phyloP scores from a whole-genome alignment of 2,329 filamentous ascomycete species.

The Paracorniculantispora psalliotae region DNA sequence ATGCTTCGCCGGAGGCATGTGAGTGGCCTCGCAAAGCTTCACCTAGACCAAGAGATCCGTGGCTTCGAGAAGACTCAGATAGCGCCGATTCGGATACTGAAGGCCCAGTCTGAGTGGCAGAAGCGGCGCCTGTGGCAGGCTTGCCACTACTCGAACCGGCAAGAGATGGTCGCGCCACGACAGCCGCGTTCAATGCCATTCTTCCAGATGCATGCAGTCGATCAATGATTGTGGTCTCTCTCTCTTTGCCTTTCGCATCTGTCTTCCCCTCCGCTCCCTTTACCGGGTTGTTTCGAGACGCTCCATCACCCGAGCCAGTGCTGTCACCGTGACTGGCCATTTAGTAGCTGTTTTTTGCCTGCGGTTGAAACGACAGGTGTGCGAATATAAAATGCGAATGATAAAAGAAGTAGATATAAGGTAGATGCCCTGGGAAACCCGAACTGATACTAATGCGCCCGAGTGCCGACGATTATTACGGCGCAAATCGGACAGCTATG shows the following conservation, averaged over 20 bases:
- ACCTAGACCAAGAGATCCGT: background rate
- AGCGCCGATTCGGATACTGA: background rate
- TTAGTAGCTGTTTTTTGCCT: background rate
- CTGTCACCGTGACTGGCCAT: background rate
- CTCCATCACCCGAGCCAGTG: background rate
- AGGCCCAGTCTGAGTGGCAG: background rate
- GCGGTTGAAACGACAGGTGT: background rate
- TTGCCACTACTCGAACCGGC: constrained; percentile 15
- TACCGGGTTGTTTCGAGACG: background rate
- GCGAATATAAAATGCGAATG: no score
- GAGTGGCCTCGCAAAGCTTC: background rate
- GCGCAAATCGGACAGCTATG: no score
- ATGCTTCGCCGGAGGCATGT: background rate
- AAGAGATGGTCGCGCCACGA: constrained; percentile 16
- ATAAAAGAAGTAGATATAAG: no score
- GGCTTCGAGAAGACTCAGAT: background rate
- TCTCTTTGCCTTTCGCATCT: constrained; percentile 14
- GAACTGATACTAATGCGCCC: no score
- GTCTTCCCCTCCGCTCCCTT: background rate
- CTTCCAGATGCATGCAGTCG: constrained; percentile 25
- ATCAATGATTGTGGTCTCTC: constrained; percentile 17
- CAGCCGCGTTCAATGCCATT: constrained; percentile 22
- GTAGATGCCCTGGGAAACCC: no score
- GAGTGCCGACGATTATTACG: no score
- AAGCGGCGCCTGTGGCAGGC: constrained; percentile 6